Percentiles rank a stretch among this genome's conserved stretches.
These are phyloP conservation scores for Nyctanthes arbortristis DNA, from an alignment of 257 asterid species.

Conservation along the genomic window DNA sequence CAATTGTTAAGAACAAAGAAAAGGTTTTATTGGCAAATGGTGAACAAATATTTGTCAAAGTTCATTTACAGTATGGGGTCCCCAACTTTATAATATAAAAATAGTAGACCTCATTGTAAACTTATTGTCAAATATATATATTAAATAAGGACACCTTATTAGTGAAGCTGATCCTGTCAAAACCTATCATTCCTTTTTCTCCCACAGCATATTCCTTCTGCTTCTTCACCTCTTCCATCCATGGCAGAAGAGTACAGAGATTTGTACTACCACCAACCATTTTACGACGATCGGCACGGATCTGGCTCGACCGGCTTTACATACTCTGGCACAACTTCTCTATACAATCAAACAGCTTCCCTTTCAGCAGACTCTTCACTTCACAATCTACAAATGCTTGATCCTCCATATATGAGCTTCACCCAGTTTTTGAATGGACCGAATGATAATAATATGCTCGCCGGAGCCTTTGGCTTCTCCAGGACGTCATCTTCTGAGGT, in stretches of 20 bases:
- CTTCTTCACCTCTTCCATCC: conserved; percentile 20
- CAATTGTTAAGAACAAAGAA: conserved; percentile 18
- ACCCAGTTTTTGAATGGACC: conserved; percentile 50
- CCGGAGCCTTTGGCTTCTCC: conserved; percentile 36
- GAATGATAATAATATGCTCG: conserved; percentile 28
- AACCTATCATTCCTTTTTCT: conserved; percentile 29
- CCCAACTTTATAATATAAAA: conserved; percentile 11
- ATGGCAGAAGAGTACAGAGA: conserved; percentile 69
- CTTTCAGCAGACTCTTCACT: conserved; percentile 29
- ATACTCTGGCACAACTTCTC: conserved; percentile 33
- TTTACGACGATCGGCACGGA: conserved; percentile 29
- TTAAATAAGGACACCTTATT: conserved; percentile 47
- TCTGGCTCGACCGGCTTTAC: conserved; percentile 23
- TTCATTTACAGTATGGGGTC: conserved; percentile 48
- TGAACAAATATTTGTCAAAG: conserved; percentile 56
- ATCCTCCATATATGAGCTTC: conserved; percentile 50
- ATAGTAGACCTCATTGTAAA: conserved; percentile 35
- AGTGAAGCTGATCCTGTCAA: conserved; percentile 51
- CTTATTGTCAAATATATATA: conserved; percentile 65
- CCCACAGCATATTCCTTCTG: conserved; percentile 6
- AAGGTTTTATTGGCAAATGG: conserved; percentile 37
- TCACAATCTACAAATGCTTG: conserved; percentile 45
- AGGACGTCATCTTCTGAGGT: conserved; percentile 26
- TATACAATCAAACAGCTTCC: conserved; percentile 26
- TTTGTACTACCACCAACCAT: conserved; percentile 58